Evolutionary conservation across 768 basidiomycete genomes (phyloP).

Genomic region (Aureoboletus auriporus): DNA sequence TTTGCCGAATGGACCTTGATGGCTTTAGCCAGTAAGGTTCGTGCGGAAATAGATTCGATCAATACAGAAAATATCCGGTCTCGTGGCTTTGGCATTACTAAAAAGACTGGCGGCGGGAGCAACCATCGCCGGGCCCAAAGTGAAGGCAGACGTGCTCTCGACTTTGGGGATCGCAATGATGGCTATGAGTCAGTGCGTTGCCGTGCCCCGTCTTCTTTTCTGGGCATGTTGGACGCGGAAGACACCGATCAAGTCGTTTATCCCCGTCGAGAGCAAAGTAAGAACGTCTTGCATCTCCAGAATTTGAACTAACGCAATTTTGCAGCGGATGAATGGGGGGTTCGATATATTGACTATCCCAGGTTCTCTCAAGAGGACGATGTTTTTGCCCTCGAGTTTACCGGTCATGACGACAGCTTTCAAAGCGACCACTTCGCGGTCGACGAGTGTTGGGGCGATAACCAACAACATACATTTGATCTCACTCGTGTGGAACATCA

Average conservation of each 20-base stretch:
- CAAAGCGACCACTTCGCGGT: conserved; percentile 21
- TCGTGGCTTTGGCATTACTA: neutral
- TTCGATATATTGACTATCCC: conserved; percentile 14
- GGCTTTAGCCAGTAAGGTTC: conserved; percentile 18
- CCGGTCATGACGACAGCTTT: conserved; percentile 22
- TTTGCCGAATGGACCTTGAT: conserved; percentile 31
- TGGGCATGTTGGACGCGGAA: conserved; percentile 7
- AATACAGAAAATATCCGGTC: conserved; percentile 1
- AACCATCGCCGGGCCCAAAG: conserved; percentile 46
- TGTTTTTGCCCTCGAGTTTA: conserved; percentile 22
- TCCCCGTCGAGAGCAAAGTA: conserved; percentile 25
- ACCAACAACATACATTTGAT: conserved; percentile 18
- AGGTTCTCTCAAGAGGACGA: conserved; percentile 12
- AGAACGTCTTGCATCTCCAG: neutral
- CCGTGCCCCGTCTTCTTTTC: conserved; percentile 27
- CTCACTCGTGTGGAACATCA: conserved; percentile 9
- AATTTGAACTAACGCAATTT: neutral
- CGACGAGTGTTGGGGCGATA: conserved; percentile 22
- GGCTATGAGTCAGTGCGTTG: conserved; percentile 19
- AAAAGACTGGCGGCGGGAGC: conserved; percentile 20
- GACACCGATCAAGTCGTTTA: conserved; percentile 26
- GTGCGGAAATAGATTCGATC: conserved; percentile 15
- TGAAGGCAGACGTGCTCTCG: conserved; percentile 40
- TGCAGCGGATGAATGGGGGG: conserved; percentile 29
- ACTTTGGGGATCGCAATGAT: conserved; percentile 26